Evolutionary conservation across 495 filamentous ascomycete genomes (phyloP).

Genomic region (Xylaria nigripes): DNA sequence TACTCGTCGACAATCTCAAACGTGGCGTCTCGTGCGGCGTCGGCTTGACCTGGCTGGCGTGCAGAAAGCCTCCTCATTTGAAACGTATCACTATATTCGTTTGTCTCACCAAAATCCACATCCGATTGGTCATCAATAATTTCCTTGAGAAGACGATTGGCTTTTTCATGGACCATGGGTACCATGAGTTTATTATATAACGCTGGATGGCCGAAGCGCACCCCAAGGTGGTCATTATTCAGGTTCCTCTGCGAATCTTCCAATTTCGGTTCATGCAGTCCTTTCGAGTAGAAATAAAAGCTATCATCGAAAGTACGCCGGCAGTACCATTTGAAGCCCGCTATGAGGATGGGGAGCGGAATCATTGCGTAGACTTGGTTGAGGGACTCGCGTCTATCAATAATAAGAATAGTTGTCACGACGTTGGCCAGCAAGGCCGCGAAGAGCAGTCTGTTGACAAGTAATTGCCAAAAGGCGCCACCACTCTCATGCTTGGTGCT

Average conservation of each 20-base stretch:
- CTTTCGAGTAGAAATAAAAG: constrained; percentile 53
- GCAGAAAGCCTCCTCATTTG: constrained; percentile 55
- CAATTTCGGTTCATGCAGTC: constrained; percentile 42
- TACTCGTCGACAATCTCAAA: constrained; percentile 72
- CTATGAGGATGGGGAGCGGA: constrained; percentile 59
- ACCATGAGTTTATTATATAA: constrained; percentile 69
- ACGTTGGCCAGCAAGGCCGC: constrained; percentile 60
- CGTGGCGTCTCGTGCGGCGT: constrained; percentile 39
- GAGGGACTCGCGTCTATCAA: constrained; percentile 33
- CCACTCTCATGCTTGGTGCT: constrained; percentile 77
- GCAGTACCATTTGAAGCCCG: constrained; percentile 71
- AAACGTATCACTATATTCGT: constrained; percentile 45
- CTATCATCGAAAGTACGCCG: constrained; percentile 55
- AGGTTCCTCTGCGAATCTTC: constrained; percentile 8
- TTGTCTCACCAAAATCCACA: constrained; percentile 36
- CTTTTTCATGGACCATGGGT: constrained; percentile 74
- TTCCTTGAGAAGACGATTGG: constrained; percentile 55
- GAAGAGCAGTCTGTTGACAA: constrained; percentile 74
- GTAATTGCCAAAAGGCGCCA: constrained; percentile 64
- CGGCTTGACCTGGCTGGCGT: constrained; percentile 45
- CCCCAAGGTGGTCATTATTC: constrained; percentile 52
- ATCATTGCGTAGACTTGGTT: constrained; percentile 47
- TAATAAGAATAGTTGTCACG: constrained; percentile 58
- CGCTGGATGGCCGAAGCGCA: constrained; percentile 68
- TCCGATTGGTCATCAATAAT: constrained; percentile 59